Conservation (phyloP, 73 alveolate species). For the Paramecium pentaurelia region DNA sequence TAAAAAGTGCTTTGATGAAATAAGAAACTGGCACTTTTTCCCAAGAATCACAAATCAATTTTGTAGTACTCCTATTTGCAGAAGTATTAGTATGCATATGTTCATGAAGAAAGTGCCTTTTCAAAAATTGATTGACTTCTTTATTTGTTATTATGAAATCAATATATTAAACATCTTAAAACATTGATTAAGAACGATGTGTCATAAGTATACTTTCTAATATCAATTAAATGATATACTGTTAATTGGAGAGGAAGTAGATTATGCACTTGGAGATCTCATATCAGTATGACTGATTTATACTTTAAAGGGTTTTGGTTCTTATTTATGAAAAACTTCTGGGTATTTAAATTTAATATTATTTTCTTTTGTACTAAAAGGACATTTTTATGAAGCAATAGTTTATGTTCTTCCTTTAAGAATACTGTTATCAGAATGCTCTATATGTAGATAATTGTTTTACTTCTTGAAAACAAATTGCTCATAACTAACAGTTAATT, state of each 20-base stretch:
- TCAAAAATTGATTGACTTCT: background rate
- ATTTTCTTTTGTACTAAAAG: background rate
- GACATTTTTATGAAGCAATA: background rate
- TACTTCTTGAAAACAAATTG: background rate
- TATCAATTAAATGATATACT: background rate
- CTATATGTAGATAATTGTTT: background rate
- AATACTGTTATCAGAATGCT: constrained; percentile 27
- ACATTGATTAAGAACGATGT: constrained; percentile 42
- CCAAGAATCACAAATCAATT: constrained; percentile 38
- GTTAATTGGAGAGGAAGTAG: constrained; percentile 17
- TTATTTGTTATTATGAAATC: constrained; percentile 19
- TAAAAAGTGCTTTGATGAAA: background rate
- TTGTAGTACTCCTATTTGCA: background rate
- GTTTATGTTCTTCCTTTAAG: background rate
- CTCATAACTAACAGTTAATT: background rate
- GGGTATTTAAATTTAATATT: constrained; percentile 6
- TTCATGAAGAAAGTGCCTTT: constrained; percentile 18
- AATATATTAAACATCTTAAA: constrained; percentile 26
- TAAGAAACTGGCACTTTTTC: background rate
- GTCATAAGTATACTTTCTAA: background rate
- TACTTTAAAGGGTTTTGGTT: constrained; percentile 16
- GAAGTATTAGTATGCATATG: background rate
- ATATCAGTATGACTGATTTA: background rate
- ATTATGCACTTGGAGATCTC: constrained; percentile 4
- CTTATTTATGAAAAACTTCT: background rate